Evolutionary conservation across 441 rosid species (phyloP), one percentile per base, ranked within the genome.

Genomic region (Melastoma candidum): DNA sequence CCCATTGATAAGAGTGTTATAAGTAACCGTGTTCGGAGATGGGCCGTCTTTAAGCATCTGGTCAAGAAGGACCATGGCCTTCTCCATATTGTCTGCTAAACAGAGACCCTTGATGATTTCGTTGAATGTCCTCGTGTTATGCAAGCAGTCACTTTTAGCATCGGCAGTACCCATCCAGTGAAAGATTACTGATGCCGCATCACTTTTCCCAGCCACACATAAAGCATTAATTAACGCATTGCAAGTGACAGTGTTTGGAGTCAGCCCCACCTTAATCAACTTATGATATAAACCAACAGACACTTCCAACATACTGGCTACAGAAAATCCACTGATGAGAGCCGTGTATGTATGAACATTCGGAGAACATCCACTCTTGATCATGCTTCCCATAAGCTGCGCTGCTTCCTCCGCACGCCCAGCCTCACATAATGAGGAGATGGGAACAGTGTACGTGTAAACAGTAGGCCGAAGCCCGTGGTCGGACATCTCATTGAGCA

Each of bases 291-390:
- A 51, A 55, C 87, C 87, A 49, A 72, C 58, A 7, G 84, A 84
- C 60, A 77, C 53, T 69, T 80, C 77, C 66, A 64, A 51, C 44
- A 71, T 67, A 48, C 73, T 57, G 13, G 65, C 73, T 44, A 26
- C 54, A 58, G 75, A 65, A 63, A 80, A 67, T 47, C 79, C 79
- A 61, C 66, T 64, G 48, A 83, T 69, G 39, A 83, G 57, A n/a
- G 82, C 81, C 0, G 90, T 83, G 63, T 72, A 83, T 13, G 80
- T 74, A 53, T 76, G 84, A 63, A 76, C 76, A 74, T 72, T 78
- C 12, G 79, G 82, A 32, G 44, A 29, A 63, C 84, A 80, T 32
- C 74, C 67, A 52, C 61, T 69, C 60, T 64, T 58, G 57, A 26
- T 65, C 90, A 83, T 83, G 47, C 68, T 59, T 13, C 53, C 43